Evolutionary conservation across 768 basidiomycete species (phyloP).

Genomic region (Cystofilobasidium ferigula): DNA sequence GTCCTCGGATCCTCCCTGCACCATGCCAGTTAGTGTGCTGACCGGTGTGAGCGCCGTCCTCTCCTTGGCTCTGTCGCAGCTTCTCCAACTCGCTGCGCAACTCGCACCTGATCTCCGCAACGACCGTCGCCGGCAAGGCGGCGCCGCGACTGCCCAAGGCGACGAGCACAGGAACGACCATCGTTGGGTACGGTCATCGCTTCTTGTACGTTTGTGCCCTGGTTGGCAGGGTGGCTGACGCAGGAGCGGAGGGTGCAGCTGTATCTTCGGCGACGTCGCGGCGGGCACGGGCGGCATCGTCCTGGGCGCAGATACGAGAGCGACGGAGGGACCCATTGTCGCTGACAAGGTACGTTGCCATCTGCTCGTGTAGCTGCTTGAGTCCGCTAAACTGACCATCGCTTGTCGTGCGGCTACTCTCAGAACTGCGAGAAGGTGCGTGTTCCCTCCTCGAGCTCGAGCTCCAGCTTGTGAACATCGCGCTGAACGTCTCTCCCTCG

Average conservation of each 20-base stretch:
- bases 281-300: conserved; percentile 68
- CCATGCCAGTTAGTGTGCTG: no score
- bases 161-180: conserved; percentile 68
- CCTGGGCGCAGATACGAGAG: conserved; percentile 91
- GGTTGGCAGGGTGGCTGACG: no score
- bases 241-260: no score
- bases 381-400: neutral
- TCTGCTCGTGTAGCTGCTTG: neutral
- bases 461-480: neutral
- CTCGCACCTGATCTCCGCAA: conserved; percentile 24
- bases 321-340: conserved; percentile 86
- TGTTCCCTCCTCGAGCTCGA: neutral
- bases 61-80: conserved; percentile 8
- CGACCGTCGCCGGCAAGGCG: conserved; percentile 6
- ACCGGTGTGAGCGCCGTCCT: no score
- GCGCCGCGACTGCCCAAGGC: conserved; percentile 33
- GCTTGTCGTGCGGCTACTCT: neutral
- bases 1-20: no score
- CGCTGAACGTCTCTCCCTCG: neutral
- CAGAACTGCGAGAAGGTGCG: conserved; percentile 99
- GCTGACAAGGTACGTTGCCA: conserved; percentile 6
- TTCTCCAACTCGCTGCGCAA: conserved; percentile 39
- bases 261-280: conserved; percentile 51
- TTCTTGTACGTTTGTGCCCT: neutral
- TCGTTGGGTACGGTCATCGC: conserved; percentile 55